Evolutionary conservation across 2,329 filamentous ascomycete genomes (phyloP).

Genomic region (Microsporum ferrugineum): DNA sequence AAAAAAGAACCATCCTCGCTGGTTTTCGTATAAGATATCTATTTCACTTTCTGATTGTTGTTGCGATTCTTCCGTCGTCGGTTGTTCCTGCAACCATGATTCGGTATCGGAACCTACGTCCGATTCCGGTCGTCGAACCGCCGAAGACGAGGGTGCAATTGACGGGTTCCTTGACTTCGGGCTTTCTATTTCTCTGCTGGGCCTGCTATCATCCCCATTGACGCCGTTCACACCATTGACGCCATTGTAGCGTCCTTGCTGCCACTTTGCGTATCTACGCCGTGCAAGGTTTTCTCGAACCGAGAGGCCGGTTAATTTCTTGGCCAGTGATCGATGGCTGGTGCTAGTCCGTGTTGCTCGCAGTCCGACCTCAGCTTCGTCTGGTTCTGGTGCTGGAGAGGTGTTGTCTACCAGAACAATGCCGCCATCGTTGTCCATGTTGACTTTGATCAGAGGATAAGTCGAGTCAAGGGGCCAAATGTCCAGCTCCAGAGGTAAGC

Average conservation of each 20-base stretch:
- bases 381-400: constrained; percentile 11
- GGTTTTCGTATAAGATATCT: constrained; percentile 90
- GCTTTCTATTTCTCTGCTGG: constrained; percentile 8
- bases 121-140: neutral
- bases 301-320: constrained; percentile 24
- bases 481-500: neutral
- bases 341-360: constrained; percentile 13
- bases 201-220: constrained; percentile 1
- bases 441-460: neutral
- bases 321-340: constrained; percentile 17
- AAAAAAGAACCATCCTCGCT: constrained; percentile 80
- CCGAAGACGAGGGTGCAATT: neutral
- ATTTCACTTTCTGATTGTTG: constrained; percentile 42
- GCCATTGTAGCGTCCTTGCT: constrained; percentile 42
- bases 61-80: constrained; percentile 15
- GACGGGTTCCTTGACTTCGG: constrained; percentile 4
- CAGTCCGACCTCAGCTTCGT: constrained; percentile 19
- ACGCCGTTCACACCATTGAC: neutral
- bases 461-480: neutral
- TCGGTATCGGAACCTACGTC: constrained; percentile 3
- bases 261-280: constrained; percentile 40
- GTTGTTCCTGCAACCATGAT: neutral
- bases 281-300: constrained; percentile 31
- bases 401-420: constrained; percentile 35
- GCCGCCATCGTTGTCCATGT: constrained; percentile 20